phyloP scores from a whole-genome alignment of 805 yeast species.

The Candida quercuum region DNA sequence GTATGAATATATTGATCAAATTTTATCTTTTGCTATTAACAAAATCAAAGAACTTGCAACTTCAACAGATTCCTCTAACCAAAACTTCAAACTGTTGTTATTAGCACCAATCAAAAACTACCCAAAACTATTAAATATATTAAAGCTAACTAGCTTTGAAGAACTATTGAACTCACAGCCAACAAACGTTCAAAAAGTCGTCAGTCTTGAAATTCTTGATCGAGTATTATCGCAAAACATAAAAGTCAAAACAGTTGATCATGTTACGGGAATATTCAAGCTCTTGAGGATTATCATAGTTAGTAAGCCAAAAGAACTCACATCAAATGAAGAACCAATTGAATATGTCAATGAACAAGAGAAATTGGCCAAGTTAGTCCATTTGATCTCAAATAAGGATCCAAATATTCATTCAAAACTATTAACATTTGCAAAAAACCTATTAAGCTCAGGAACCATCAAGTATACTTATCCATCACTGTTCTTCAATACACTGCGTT shows the following conservation, averaged over 20 bases:
- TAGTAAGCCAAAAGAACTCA: conserved; percentile 21
- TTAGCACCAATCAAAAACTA: conserved; percentile 43
- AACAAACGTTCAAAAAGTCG: conserved; percentile 43
- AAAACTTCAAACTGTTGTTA: conserved; percentile 41
- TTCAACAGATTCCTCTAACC: conserved; percentile 25
- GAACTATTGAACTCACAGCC: conserved; percentile 52
- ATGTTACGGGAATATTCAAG: conserved; percentile 53
- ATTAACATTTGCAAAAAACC: conserved; percentile 38
- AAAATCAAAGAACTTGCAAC: conserved; percentile 31
- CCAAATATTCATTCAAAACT: conserved; percentile 40
- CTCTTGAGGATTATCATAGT: conserved; percentile 51
- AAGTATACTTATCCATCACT: conserved; percentile 74
- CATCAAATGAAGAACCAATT: conserved; percentile 21
- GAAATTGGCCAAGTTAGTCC: conserved; percentile 63
- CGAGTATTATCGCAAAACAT: conserved; percentile 40
- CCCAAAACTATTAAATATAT: conserved; percentile 24
- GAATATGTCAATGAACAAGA: conserved; percentile 48
- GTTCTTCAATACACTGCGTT: conserved; percentile 52
- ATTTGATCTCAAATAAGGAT: conserved; percentile 49
- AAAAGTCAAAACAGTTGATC: conserved; percentile 37
- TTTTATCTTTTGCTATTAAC: conserved; percentile 49
- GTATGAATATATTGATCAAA: conserved; percentile 51
- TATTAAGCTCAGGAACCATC: conserved; percentile 53
- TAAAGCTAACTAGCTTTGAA: conserved; percentile 44
- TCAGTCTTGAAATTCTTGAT: conserved; percentile 58